Evolutionary conservation across 495 filamentous ascomycete species (phyloP).

Genomic region (Penicillium simplicissimum): DNA sequence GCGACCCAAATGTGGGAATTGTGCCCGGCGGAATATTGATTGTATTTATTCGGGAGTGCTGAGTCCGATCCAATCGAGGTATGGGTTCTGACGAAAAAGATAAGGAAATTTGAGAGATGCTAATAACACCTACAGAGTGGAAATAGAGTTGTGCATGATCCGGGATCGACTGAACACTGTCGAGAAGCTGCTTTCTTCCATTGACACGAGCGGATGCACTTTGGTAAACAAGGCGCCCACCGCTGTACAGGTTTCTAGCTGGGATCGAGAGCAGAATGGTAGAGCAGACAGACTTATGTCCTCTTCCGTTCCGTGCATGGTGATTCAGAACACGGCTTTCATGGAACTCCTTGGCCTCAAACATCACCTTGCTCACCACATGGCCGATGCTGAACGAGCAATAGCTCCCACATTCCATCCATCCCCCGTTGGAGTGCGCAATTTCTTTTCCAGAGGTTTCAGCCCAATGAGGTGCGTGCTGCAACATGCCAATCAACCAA

Average conservation of each 20-base stretch:
- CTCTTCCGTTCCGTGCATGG: not conserved
- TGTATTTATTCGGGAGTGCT: not conserved
- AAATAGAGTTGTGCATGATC: not conserved
- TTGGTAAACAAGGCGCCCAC: not conserved
- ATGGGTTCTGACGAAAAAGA: not conserved
- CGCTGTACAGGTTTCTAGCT: not conserved
- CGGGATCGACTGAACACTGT: not conserved
- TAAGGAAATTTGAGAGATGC: not conserved
- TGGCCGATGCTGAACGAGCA: not conserved
- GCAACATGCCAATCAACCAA: not conserved
- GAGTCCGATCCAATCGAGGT: not conserved
- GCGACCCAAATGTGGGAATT: not conserved
- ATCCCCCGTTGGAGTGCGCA: not conserved
- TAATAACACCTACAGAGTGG: not conserved
- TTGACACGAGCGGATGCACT: not conserved
- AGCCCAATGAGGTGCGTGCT: not conserved
- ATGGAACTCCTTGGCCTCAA: not conserved
- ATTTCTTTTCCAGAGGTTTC: not conserved
- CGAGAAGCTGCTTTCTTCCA: not conserved
- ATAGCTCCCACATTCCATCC: not conserved
- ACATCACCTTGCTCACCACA: not conserved
- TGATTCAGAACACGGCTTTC: not conserved
- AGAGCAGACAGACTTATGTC: not conserved
- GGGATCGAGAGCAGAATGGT: not conserved
- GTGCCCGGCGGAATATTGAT: not conserved